Percentiles rank a stretch among this genome's conserved stretches.
Conservation (phyloP, 805 yeast species). For the Yarrowia hollandica region DNA sequence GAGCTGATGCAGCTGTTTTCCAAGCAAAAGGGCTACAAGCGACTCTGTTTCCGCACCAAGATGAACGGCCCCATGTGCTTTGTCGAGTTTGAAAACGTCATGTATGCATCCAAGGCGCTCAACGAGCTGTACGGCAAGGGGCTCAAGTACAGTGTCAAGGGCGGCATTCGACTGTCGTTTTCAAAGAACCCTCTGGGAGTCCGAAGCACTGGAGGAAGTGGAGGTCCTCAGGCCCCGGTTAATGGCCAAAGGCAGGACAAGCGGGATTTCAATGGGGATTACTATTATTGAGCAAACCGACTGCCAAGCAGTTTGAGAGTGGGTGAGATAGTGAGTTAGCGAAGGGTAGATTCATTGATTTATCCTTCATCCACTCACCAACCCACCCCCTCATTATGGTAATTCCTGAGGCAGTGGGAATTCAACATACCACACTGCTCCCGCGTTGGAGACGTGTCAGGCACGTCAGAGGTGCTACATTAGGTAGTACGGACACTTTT, state of each 20-base stretch:
- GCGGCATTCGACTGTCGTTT: slow-evolving; percentile 91
- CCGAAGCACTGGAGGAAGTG: slow-evolving; percentile 52
- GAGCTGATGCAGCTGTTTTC: slow-evolving; percentile 86
- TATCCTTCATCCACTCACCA: too few relatives aligned
- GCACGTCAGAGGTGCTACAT: too few relatives aligned
- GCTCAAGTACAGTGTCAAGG: slow-evolving; percentile 83
- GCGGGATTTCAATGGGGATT: slow-evolving; percentile 23
- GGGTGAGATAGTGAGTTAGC: too few relatives aligned
- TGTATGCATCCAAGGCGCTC: slow-evolving; percentile 87
- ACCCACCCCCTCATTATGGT: too few relatives aligned
- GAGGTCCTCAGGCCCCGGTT: neutral
- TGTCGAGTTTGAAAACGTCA: slow-evolving; percentile 96
- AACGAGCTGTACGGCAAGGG: slow-evolving; percentile 93
- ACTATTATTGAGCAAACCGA: slow-evolving; percentile 10
- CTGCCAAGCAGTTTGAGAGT: too few relatives aligned
- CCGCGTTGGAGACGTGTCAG: too few relatives aligned
- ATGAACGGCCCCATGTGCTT: slow-evolving; percentile 96
- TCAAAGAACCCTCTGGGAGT: slow-evolving; percentile 97
- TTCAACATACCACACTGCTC: too few relatives aligned
- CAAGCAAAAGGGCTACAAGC: slow-evolving; percentile 87
- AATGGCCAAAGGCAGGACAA: slow-evolving; percentile 18
- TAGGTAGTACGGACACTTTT: slow-evolving; percentile 2
- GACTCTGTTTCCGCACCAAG: slow-evolving; percentile 88
- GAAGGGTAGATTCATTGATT: too few relatives aligned
- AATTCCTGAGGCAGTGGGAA: too few relatives aligned